Base-by-base conservation (phyloP, 352 stramenopile species). In the Salisapilia sapeloensis region DNA sequence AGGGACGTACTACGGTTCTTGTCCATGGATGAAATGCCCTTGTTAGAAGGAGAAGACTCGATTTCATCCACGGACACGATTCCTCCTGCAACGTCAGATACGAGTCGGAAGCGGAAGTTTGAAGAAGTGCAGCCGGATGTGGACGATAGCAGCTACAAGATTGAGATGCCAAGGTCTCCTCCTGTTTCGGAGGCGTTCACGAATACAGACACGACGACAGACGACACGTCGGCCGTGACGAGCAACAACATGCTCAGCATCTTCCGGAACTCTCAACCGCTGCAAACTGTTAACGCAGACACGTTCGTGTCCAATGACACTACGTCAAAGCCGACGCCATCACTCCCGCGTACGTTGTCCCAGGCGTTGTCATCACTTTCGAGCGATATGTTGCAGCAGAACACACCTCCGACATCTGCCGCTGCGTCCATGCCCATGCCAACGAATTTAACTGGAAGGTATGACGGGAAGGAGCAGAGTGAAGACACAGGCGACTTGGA, bases 1-100 rank as follows among this genome's bases (percentile, higher is more conserved):
- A 60, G 66, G 32, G 75, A 90, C 29, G 69, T 87, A 13, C 40
- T 90, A 28, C 71, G 71, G 1, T 90, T 84, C 24, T 52, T 90
- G 18, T 70, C 75, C 12, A 90, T 90, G 71, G 75, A 90, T 34
- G 71, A 90, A 18, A 64, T 71, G 0, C 56, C 69, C 14, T 24
- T 90, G 17, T 45, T 90, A n/a, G n/a, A n/a, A n/a, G n/a, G n/a
- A n/a, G n/a, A n/a, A n/a, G n/a, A n/a, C n/a, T 60, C 66, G 6
- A 38, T 47, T 24, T 75, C 70, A 13, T 59, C 63, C 0, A 59
- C 41, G 1, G 46, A 62, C 27, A 46, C 55, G 6, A 44, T 61
- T 16, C n/a, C n/a, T n/a, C 44, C 57, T 13, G 29, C 56, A 28
- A 35, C 58, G n/a, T 45, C 39, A 1, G 37, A 60, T 22, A 42